Conservation (phyloP, 805 yeast species). For the Scheffersomyces stipitis region DNA sequence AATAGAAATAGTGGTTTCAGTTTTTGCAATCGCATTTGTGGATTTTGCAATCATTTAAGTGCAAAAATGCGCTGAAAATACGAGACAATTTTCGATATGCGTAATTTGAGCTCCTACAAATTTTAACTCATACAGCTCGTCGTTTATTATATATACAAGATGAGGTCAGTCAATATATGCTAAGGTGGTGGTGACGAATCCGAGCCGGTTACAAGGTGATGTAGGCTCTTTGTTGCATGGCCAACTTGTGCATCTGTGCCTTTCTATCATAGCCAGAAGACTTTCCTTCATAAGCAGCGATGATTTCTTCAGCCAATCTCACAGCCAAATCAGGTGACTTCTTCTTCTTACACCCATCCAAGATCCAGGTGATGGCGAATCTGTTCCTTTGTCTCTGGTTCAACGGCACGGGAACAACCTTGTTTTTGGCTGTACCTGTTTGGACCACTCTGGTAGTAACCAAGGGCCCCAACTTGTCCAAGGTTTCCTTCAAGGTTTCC, state of each 20-base stretch:
- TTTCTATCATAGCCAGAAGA: conserved; percentile 83
- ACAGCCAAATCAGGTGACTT: conserved; percentile 81
- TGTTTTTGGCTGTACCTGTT: conserved; percentile 84
- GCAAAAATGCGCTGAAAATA: no score
- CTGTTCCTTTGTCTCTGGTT: conserved; percentile 80
- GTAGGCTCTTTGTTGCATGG: conserved; percentile 86
- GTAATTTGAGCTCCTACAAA: no score
- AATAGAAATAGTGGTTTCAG: no score
- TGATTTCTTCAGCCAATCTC: conserved; percentile 85
- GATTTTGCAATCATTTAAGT: no score
- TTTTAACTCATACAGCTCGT: no score
- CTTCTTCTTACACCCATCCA: conserved; percentile 80
- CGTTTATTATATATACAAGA: conserved; percentile 13
- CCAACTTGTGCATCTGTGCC: conserved; percentile 78
- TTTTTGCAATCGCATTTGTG: no score
- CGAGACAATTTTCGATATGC: no score
- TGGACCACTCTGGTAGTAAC: conserved; percentile 73
- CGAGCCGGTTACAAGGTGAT: conserved; percentile 36
- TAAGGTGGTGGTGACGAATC: no score
- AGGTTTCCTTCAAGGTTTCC: conserved; percentile 63
- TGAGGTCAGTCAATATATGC: conserved; percentile 1
- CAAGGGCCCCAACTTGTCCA: conserved; percentile 83
- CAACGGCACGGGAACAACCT: conserved; percentile 79
- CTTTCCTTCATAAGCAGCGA: conserved; percentile 73
- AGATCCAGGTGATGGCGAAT: conserved; percentile 86